Base-by-base conservation (phyloP, 2,329 filamentous ascomycete genomes). In the Fulvia fulva region DNA sequence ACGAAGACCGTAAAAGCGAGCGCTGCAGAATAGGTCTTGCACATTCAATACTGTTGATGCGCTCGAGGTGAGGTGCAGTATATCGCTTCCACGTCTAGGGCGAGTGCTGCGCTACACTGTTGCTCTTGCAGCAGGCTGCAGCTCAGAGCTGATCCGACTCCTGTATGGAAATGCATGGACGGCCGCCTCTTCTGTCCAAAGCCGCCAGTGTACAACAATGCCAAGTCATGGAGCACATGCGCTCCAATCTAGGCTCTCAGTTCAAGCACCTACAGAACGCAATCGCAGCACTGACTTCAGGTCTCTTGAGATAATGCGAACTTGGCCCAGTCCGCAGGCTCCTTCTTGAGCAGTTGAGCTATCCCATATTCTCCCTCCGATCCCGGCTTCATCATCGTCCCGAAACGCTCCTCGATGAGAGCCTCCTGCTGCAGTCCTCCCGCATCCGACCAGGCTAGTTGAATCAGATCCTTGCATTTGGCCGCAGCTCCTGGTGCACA, bases 311-410 rank as follows among this genome's bases (percentile, higher is more conserved):
- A 34, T 8, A 34, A 34, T 2, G 30, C 2, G 8, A 34, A 34
- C 30, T 34, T 34, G 3, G 30, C 30, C 30, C 30, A 34, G 30
- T 34, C 30, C 30, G 8, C 30, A 34, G 30, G 30, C 30, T 72
- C 4, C 41, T 62, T 58, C 12, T 58, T 62, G 26, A 55, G 59
- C 41, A 63, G 62, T 30, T 66, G 59, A 16, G 41, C 47, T 37
- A 63, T 44, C 8, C 63, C 63, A 50, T 58, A 55, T 30, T 58
- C 65, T 14, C 56, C 55, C 50, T 66, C 63, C 8, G 56, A 61
- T 14, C 57, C 55, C 21, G 55, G 62, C 19, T 43, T 25, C 62
- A 66, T 66, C 60, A 65, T 67, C 9, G 56, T 37, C n/a, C 34
- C 34, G 32, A 67, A 63, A n/a, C 56, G 53, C 4, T 60, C 45